Percentiles rank a stretch among this genome's conserved stretches.
Conservation (phyloP, 2,329 filamentous ascomycete genomes). For the Fusarium duplospermum region DNA sequence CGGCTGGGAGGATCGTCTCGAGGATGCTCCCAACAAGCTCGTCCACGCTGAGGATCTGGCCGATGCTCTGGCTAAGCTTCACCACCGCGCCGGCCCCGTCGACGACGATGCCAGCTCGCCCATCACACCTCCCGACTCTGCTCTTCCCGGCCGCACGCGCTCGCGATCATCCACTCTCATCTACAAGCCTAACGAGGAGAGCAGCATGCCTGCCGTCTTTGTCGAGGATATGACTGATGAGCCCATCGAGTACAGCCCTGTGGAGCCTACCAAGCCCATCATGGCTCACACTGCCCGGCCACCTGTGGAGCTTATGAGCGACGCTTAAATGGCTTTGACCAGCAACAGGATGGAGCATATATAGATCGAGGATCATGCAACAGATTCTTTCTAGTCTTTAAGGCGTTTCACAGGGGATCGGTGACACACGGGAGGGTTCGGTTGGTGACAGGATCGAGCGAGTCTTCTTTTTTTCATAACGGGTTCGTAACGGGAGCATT, state of each 20-base stretch:
- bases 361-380: background rate
- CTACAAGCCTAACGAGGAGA: conserved; percentile 69
- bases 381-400: conserved; percentile 13
- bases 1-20: conserved; percentile 75
- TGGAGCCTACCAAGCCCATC: conserved; percentile 60
- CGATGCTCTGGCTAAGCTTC: conserved; percentile 72
- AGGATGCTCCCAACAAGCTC: conserved; percentile 77
- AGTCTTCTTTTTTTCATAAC: conserved; percentile 1
- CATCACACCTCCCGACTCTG: conserved; percentile 47
- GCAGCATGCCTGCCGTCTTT: conserved; percentile 72
- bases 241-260: conserved; percentile 57
- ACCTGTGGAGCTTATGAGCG: conserved; percentile 73
- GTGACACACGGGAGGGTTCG: conserved; percentile 9
- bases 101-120: conserved; percentile 50
- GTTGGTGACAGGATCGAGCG: conserved; percentile 16
- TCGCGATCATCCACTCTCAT: conserved; percentile 75
- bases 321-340: conserved; percentile 42
- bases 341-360: background rate
- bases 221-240: conserved; percentile 75
- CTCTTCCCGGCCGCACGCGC: conserved; percentile 50
- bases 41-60: conserved; percentile 77
- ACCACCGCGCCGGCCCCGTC: conserved; percentile 58
- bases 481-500: conserved; percentile 31
- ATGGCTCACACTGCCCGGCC: conserved; percentile 71
- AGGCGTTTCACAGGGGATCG: conserved; percentile 34